Base-by-base conservation (phyloP, 1,284 basidiomycete genomes). In the Earliella scabrosa region DNA sequence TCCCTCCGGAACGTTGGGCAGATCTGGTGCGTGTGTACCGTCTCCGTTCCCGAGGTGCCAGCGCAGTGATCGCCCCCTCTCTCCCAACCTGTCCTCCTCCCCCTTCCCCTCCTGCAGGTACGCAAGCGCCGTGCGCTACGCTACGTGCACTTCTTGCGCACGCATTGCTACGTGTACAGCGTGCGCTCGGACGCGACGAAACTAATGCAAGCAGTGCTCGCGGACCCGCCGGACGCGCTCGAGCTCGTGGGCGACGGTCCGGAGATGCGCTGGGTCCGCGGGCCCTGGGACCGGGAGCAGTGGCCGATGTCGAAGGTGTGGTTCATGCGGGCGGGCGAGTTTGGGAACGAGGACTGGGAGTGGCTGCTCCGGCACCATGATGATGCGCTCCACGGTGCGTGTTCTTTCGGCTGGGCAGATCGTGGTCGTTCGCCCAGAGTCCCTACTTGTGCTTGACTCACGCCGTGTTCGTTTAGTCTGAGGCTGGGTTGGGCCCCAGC, bases 331-430 rank as follows among this genome's bases (percentile, higher is more conserved):
- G 53, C n/a, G 26, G 49, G 50, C 7, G 45, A 55, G 34, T 59
- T 59, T 8, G 50, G 58, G 16, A 44, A 46, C 36, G 50, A 45
- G 21, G 53, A 56, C 16, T 59, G 53, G 58, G 58, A 59, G 31
- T 59, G 56, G 51, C 46, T 57, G n/a, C 26, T 57, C 21, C 40
- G 50, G 24, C 10, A 35, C 16, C 56, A 57, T 14, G 55, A 43
- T 24, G 4, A 21, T 24, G 18, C 21, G 2, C 24, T 7, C 2
- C 3, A 20, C n/a, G 39, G 21, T 23, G 21, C 20, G 39, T 31
- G n/a, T n/a, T n/a, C n/a, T n/a, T n/a, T n/a, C n/a, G n/a, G n/a
- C n/a, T n/a, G n/a, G n/a, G n/a, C n/a, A 16, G 36, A 16, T 39
- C 5, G 32, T 2, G 5, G 18, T 10, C 36, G 36, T 20, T 39